Conservation (phyloP, 306 rosid genomes). For the Malus domestica region ASM211411v1 NC_041805.1:34546001-34546500, state of each 20-base stretch:
- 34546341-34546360: slow-evolving; percentile 51
- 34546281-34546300: slow-evolving; percentile 84
- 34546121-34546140: neutral
- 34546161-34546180: neutral
- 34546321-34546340: slow-evolving; percentile 69
- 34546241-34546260: neutral
- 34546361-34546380: slow-evolving; percentile 66
- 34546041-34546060: neutral
- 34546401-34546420: slow-evolving; percentile 56
- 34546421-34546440: slow-evolving; percentile 79
- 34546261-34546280: slow-evolving; percentile 87
- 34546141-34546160: neutral
- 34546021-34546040: neutral
- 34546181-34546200: slow-evolving; percentile 7
- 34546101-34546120: neutral
- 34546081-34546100: neutral
- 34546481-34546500: slow-evolving; percentile 60
- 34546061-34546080: neutral
- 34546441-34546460: slow-evolving; percentile 83
- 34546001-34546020: neutral
- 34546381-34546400: slow-evolving; percentile 67
- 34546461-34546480: slow-evolving; percentile 89
- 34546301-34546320: slow-evolving; percentile 98
- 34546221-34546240: slow-evolving; percentile 9
- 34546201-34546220: neutral